Evolutionary conservation across 805 yeast genomes (phyloP).

Genomic region (Kuraishia cidri): DNA sequence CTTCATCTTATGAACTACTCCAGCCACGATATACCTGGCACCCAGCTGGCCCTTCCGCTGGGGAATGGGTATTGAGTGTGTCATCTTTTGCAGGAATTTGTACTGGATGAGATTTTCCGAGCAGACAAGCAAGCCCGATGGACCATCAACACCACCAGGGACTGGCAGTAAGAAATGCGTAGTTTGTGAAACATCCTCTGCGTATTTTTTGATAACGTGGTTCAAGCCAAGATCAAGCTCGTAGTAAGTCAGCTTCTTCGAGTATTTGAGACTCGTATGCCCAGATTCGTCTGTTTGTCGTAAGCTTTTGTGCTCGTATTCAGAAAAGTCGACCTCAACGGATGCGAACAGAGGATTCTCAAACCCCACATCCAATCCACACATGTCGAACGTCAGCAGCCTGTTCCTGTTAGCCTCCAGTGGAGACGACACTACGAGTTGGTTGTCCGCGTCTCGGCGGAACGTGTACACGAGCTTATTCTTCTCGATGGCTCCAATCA

Average conservation of each 20-base stretch:
- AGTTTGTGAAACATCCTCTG: slow-evolving; percentile 25
- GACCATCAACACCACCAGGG: slow-evolving; percentile 68
- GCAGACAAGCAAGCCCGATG: slow-evolving; percentile 62
- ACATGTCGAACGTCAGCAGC: slow-evolving; percentile 39
- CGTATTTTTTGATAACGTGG: slow-evolving; percentile 48
- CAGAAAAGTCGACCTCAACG: slow-evolving; percentile 52
- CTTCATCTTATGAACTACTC: slow-evolving; percentile 60
- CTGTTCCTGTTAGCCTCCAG: slow-evolving; percentile 52
- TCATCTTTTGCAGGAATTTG: slow-evolving; percentile 27
- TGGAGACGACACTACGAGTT: slow-evolving; percentile 57
- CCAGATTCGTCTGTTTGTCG: slow-evolving; percentile 8
- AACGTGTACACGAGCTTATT: slow-evolving; percentile 65
- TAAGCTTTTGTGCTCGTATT: slow-evolving; percentile 16
- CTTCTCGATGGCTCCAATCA: slow-evolving; percentile 67
- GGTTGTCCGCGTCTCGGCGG: slow-evolving; percentile 34
- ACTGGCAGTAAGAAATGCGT: slow-evolving; percentile 53
- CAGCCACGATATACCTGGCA: slow-evolving; percentile 34
- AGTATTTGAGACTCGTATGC: slow-evolving; percentile 5
- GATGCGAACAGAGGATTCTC: slow-evolving; percentile 84
- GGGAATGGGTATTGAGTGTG: slow-evolving; percentile 46
- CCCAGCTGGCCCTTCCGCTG: slow-evolving; percentile 20
- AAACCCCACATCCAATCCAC: slow-evolving; percentile 65
- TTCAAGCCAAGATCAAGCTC: slow-evolving; percentile 84
- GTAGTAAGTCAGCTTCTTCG: slow-evolving; percentile 48
- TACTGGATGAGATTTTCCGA: slow-evolving; percentile 46